phyloP scores from a whole-genome alignment of 2,329 filamentous ascomycete species.

The Cercospora sp. region DNA sequence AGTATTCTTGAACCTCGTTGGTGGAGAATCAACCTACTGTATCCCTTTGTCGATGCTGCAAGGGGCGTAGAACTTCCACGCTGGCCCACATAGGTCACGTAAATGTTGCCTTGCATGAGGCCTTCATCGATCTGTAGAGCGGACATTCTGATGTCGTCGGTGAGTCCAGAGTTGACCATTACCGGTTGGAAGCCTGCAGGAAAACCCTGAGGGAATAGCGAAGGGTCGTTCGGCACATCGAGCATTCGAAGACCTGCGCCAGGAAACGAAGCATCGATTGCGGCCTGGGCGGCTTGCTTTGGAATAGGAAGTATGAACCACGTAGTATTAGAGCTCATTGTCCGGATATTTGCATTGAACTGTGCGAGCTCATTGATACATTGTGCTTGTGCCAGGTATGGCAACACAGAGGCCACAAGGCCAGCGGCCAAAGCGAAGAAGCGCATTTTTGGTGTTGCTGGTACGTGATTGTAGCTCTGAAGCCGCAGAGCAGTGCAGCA shows the following conservation, averaged over 20 bases:
- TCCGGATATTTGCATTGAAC: constrained; percentile 26
- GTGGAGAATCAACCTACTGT: constrained; percentile 9
- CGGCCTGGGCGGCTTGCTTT: constrained; percentile 23
- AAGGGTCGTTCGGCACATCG: constrained; percentile 22
- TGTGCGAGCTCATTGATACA: constrained; percentile 29
- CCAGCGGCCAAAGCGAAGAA: not conserved
- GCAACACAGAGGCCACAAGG: not conserved
- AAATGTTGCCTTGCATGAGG: constrained; percentile 14
- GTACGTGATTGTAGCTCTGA: not conserved
- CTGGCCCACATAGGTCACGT: constrained; percentile 25
- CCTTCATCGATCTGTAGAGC: constrained; percentile 29
- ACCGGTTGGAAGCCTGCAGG: constrained; percentile 28
- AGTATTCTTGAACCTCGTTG: not conserved
- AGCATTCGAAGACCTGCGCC: constrained; percentile 18
- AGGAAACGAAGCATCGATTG: constrained; percentile 22
- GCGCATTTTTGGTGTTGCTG: not conserved
- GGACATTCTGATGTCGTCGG: constrained; percentile 30
- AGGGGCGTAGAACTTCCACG: constrained; percentile 18
- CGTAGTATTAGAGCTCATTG: constrained; percentile 24
- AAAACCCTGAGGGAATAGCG: constrained; percentile 29
- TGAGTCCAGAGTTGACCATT: constrained; percentile 17
- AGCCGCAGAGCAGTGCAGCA: not conserved
- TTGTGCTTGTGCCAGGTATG: constrained; percentile 15
- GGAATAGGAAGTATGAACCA: constrained; percentile 29
- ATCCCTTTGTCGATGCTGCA: constrained; percentile 15